Evolutionary conservation across 2,329 filamentous ascomycete species (phyloP).

Genomic region (Ceratocystis colombiana): DNA sequence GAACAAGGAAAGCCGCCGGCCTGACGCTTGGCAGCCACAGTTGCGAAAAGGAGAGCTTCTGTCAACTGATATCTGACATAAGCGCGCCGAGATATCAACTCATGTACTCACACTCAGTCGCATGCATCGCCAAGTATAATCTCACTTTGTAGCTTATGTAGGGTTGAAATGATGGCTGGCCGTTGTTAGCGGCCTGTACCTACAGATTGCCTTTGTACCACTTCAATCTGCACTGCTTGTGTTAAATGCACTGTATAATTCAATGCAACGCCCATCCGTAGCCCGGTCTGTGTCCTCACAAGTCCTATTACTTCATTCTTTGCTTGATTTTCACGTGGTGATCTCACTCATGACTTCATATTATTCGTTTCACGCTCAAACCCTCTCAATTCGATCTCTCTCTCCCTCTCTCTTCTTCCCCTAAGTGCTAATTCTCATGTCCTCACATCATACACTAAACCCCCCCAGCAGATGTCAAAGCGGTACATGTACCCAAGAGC

Average conservation of each 20-base stretch:
- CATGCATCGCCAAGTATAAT: not conserved
- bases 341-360: not conserved
- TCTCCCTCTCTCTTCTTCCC: not conserved
- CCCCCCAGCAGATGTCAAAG: conserved; percentile 1
- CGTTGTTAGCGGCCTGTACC: not conserved
- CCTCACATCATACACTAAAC: conserved; percentile 9
- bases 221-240: not conserved
- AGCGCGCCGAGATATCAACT: not conserved
- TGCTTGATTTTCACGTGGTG: not conserved
- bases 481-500: not conserved
- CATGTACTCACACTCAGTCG: not conserved
- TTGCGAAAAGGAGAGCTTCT: not conserved
- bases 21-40: not conserved
- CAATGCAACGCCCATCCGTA: not conserved
- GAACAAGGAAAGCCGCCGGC: not conserved
- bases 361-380: conserved; percentile 11
- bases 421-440: not conserved
- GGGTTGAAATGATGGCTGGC: not conserved
- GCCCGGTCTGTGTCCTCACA: not conserved
- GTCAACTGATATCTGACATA: not conserved
- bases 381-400: not conserved
- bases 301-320: not conserved
- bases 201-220: not conserved
- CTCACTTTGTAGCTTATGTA: not conserved
- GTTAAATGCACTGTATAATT: not conserved